These are phyloP conservation scores for Coprinopsis sp. DNA, from an alignment of 768 basidiomycete species.

Conservation along the genomic window DNA sequence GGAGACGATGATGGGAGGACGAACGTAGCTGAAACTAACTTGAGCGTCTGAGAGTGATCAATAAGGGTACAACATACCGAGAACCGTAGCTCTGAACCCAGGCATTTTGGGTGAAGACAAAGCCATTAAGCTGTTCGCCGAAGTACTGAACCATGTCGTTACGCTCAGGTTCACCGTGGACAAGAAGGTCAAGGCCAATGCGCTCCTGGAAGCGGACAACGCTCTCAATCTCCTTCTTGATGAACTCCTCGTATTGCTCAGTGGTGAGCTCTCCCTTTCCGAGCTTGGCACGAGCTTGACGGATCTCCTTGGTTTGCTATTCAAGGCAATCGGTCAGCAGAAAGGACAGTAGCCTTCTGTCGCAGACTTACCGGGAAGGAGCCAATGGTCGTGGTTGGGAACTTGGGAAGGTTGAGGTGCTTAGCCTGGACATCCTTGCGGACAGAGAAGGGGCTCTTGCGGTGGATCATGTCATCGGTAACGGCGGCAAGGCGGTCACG, in stretches of 20 bases:
- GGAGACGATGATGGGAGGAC: slow-evolving; percentile 96
- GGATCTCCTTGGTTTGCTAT: slow-evolving; percentile 98
- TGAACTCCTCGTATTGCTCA: slow-evolving; percentile 92
- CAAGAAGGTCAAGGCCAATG: slow-evolving; percentile 92
- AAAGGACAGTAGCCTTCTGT: background rate
- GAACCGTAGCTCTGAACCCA: slow-evolving; percentile 99
- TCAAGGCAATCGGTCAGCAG: slow-evolving; percentile 14
- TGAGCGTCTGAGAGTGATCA: slow-evolving; percentile 4
- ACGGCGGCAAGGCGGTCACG: slow-evolving; percentile 94
- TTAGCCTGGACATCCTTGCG: slow-evolving; percentile 88
- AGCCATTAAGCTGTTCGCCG: slow-evolving; percentile 90
- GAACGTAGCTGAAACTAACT: slow-evolving; percentile 66
- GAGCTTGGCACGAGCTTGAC: slow-evolving; percentile 91
- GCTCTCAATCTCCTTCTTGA: slow-evolving; percentile 92
- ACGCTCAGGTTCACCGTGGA: slow-evolving; percentile 98
- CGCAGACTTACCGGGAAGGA: slow-evolving; percentile 80
- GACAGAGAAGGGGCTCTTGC: slow-evolving; percentile 82
- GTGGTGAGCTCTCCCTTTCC: slow-evolving; percentile 85
- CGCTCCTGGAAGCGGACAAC: slow-evolving; percentile 97
- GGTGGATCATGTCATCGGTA: slow-evolving; percentile 78
- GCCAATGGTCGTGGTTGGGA: slow-evolving; percentile 98
- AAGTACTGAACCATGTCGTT: slow-evolving; percentile 99
- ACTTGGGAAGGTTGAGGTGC: slow-evolving; percentile 87
- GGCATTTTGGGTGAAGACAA: slow-evolving; percentile 96
- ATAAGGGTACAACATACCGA: slow-evolving; percentile 47